Conservation (phyloP, 2,329 filamentous ascomycete genomes). For the Pseudogymnoascus sp. region DNA sequence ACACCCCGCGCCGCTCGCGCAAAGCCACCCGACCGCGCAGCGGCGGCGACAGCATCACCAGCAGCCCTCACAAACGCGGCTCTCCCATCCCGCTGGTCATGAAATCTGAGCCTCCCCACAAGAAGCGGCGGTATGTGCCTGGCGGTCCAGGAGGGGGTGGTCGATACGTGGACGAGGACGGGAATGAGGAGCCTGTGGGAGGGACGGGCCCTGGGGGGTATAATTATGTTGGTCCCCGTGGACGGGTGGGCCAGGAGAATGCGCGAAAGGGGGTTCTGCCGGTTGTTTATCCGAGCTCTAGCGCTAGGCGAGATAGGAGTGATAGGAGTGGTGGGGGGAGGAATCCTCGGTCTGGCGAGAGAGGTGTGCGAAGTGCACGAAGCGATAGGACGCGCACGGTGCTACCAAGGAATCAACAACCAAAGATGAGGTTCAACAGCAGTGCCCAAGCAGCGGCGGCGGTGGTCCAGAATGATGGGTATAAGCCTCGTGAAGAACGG, state of each 20-base stretch:
- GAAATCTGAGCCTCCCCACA: conserved; percentile 30
- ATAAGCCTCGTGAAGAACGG: conserved; percentile 93
- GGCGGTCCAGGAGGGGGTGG: conserved; percentile 83
- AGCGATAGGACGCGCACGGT: conserved; percentile 27
- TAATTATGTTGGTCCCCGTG: conserved; percentile 47
- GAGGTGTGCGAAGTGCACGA: too few species aligned
- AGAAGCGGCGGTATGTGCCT: conserved; percentile 73
- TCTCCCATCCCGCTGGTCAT: background rate
- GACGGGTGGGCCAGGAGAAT: conserved; percentile 47
- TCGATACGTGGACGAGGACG: conserved; percentile 70
- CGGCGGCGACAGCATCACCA: background rate
- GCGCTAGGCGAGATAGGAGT: conserved; percentile 27
- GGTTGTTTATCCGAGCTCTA: conserved; percentile 34
- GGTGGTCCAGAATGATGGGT: conserved; percentile 86
- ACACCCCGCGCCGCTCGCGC: background rate
- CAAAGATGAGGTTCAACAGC: conserved; percentile 62
- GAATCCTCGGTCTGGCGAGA: conserved; percentile 9
- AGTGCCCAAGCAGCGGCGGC: conserved; percentile 85
- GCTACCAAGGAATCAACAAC: conserved; percentile 27
- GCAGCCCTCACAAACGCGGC: background rate
- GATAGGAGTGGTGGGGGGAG: conserved; percentile 50
- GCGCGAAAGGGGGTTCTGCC: conserved; percentile 40
- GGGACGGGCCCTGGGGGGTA: conserved; percentile 43
- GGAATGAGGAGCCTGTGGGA: conserved; percentile 51
- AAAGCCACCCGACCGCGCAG: background rate